Evolutionary conservation across 176 grass and related monocot genomes (phyloP).

Genomic region (Oryza glaberrima): DNA sequence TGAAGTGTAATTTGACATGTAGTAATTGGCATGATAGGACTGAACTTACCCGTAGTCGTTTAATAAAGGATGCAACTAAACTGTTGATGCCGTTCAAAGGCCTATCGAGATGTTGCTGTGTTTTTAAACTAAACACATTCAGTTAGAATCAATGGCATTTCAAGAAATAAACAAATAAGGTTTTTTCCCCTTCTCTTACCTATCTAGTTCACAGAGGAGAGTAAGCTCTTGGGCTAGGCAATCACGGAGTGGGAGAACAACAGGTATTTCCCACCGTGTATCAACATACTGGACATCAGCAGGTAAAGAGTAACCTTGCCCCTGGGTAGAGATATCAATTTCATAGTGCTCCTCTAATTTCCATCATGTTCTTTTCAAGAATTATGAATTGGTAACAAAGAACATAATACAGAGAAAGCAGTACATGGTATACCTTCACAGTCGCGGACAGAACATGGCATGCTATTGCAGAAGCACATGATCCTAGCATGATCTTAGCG

Average conservation of each 20-base stretch:
- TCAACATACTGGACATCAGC: slow-evolving; percentile 96
- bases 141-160: slow-evolving; percentile 27
- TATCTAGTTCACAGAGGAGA: slow-evolving; percentile 70
- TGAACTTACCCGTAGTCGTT: slow-evolving; percentile 60
- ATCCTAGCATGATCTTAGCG: slow-evolving; percentile 79
- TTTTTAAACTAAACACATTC: slow-evolving; percentile 67
- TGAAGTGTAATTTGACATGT: not conserved
- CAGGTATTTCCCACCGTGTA: slow-evolving; percentile 72
- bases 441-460: slow-evolving; percentile 81
- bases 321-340: slow-evolving; percentile 49
- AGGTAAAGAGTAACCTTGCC: slow-evolving; percentile 91
- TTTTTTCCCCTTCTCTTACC: slow-evolving; percentile 43
- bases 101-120: slow-evolving; percentile 60
- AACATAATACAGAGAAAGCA: not conserved
- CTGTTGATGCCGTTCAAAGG: slow-evolving; percentile 73
- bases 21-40: slow-evolving; percentile 7
- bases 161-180: not conserved
- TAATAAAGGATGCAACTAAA: slow-evolving; percentile 88
- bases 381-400: not conserved
- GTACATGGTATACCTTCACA: slow-evolving; percentile 60
- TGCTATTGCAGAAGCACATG: slow-evolving; percentile 80
- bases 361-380: slow-evolving; percentile 4
- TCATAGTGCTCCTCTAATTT: not conserved
- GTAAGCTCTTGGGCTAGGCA: slow-evolving; percentile 71
- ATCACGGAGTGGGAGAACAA: slow-evolving; percentile 83